Percentiles rank a stretch among this genome's conserved stretches.
Evolutionary conservation across 2,329 filamentous ascomycete species (phyloP).

Genomic region (Colletotrichum cordylinicola): DNA sequence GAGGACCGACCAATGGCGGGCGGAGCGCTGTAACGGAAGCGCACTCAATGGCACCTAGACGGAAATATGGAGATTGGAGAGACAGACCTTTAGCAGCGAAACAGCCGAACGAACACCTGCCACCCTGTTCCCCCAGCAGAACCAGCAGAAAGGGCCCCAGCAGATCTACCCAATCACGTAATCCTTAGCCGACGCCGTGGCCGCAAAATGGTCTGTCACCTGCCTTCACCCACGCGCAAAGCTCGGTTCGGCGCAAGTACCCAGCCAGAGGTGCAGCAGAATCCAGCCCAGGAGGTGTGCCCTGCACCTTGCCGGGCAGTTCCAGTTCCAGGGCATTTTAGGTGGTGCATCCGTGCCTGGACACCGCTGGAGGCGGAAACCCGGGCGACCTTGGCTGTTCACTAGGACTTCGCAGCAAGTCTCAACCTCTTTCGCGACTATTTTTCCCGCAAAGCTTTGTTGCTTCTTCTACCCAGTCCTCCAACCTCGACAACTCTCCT

Average conservation of each 20-base stretch:
- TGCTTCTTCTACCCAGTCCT: conserved; percentile 8
- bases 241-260: conserved; percentile 4
- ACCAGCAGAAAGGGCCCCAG: background rate
- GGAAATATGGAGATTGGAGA: conserved; percentile 20
- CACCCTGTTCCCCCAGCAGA: conserved; percentile 15
- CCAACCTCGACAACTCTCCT: conserved; percentile 6
- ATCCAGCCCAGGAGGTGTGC: background rate
- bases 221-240: conserved; percentile 14
- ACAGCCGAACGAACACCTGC: conserved; percentile 24
- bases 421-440: conserved; percentile 22
- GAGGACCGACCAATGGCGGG: conserved; percentile 8
- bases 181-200: background rate
- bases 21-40: conserved; percentile 23
- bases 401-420: conserved; percentile 8
- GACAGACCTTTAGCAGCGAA: conserved; percentile 3
- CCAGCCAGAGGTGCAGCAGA: background rate
- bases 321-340: background rate
- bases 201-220: conserved; percentile 15
- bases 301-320: background rate
- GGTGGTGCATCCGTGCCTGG: background rate
- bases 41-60: conserved; percentile 3
- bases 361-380: conserved; percentile 9
- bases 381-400: conserved; percentile 6
- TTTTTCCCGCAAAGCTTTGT: conserved; percentile 24
- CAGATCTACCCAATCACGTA: conserved; percentile 10